Evolutionary conservation across 2,329 filamentous ascomycete species (phyloP), one percentile per base, ranked within the genome.

Genomic region (Phialophora chinensis): DNA sequence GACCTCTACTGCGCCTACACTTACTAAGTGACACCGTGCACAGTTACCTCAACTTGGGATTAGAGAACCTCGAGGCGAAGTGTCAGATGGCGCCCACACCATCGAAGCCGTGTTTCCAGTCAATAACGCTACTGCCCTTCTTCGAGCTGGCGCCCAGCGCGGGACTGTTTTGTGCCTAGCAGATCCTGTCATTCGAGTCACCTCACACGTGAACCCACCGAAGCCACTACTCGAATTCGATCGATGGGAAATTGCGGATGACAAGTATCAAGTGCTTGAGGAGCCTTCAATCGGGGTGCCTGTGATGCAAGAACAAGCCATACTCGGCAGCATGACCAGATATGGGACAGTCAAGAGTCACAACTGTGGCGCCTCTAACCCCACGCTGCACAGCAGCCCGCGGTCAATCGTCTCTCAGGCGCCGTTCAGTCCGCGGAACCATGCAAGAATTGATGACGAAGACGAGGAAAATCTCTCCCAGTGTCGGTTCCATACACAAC

Each of bases 1-100:
- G 11, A 5, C 6, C 3, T 25, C 38, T 60, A 4, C 31, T 33
- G 27, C 3, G 38, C 6, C 44, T 33, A 23, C 25, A 33, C 14
- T 14, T 31, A 7, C 20, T 20, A 60, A 44, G 6, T 44, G n/a
- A 6, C n/a, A 8, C 23, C 31, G 10, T 5, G n/a, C 29, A 23
- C 27, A 60, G 57, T 31, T 35, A 27, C 44, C 57, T 29, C 31
- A 23, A 49, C 44, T 50, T n/a, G 44, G 57, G 31, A 23, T 20
- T 6, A 35, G 17, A 25, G 57, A 60, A 35, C 27, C 57, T 4
- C 27, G 25, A n/a, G 57, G 62, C n/a, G 53, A 61, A 49, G 54
- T 67, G 6, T 62, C 62, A 7, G 66, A 67, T 47, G 66, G 66
- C 23, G 59, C 25, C 50, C 62, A 67, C 49, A 31, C 20, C 12